These are phyloP conservation scores for Eimeria falciformis DNA, from an alignment of 169 alveolate genomes.

Conservation along the genomic window DNA sequence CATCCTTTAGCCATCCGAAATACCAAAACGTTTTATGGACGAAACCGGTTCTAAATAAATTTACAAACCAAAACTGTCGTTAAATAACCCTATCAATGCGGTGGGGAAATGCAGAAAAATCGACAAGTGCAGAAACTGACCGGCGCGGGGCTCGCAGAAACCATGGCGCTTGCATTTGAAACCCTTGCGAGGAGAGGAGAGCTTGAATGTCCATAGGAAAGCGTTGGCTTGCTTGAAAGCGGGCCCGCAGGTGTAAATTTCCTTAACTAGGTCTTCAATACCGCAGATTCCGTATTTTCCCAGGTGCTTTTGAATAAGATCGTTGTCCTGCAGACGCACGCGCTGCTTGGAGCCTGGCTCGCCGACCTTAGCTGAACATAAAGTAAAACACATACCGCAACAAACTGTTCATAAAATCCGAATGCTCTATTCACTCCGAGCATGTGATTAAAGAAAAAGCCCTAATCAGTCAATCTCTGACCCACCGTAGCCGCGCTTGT, in stretches of 20 bases:
- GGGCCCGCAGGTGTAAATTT: constrained; percentile 98
- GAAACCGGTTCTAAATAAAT: background rate
- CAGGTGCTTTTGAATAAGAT: constrained; percentile 89
- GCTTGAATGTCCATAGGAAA: constrained; percentile 99
- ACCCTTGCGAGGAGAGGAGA: constrained; percentile 98
- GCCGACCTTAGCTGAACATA: constrained; percentile 84
- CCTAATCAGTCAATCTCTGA: constrained; percentile 45
- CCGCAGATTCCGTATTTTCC: constrained; percentile 88
- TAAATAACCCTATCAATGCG: background rate
- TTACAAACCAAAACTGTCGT: background rate
- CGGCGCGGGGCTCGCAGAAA: constrained; percentile 97
- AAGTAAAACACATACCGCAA: background rate
- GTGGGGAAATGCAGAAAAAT: background rate
- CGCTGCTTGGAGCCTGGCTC: constrained; percentile 92
- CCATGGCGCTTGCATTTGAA: constrained; percentile 98
- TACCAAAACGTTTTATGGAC: background rate
- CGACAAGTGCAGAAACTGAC: constrained; percentile 86
- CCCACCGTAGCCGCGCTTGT: constrained; percentile 98
- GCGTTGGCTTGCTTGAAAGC: constrained; percentile 98
- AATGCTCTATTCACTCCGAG: background rate
- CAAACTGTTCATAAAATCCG: background rate
- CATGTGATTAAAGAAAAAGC: background rate
- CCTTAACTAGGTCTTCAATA: constrained; percentile 98
- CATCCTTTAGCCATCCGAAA: too few species aligned
- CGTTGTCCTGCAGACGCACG: constrained; percentile 93